Conservation (phyloP, 257 asterid genomes). For the Cynanchum wilfordii region DNA sequence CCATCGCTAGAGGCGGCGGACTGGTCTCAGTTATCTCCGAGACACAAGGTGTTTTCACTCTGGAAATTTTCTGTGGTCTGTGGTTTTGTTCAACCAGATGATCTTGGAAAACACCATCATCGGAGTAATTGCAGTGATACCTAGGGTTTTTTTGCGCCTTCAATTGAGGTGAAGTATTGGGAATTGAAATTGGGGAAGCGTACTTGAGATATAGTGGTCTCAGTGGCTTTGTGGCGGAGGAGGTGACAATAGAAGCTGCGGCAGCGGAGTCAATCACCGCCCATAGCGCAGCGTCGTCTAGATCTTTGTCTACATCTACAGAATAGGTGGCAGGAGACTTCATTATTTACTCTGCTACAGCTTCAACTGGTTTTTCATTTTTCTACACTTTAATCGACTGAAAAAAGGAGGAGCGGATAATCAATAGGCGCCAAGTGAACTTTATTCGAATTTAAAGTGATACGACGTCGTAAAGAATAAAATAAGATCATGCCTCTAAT, state of each 20-base stretch:
- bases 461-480: slow-evolving; percentile 5
- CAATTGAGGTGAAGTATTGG: slow-evolving; percentile 52
- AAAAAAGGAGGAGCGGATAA: too few relatives aligned
- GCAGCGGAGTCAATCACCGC: slow-evolving; percentile 95
- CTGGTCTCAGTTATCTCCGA: slow-evolving; percentile 28
- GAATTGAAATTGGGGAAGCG: slow-evolving; percentile 54
- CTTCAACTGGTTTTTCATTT: neutral
- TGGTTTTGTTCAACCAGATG: slow-evolving; percentile 25
- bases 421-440: neutral
- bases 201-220: slow-evolving; percentile 34
- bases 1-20: slow-evolving; percentile 49
- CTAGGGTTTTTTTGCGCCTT: slow-evolving; percentile 27
- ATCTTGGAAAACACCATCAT: slow-evolving; percentile 49
- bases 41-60: slow-evolving; percentile 25
- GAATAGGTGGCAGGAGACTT: slow-evolving; percentile 36
- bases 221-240: slow-evolving; percentile 39
- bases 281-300: slow-evolving; percentile 95
- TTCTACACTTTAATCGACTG: neutral
- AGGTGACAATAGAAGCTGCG: slow-evolving; percentile 52
- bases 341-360: slow-evolving; percentile 19
- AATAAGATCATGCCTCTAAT: too few relatives aligned
- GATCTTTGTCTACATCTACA: slow-evolving; percentile 60
- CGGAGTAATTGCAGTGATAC: slow-evolving; percentile 28
- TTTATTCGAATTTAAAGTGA: neutral
- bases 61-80: slow-evolving; percentile 52